Percentiles rank a stretch among this genome's conserved stretches.
These are phyloP conservation scores for Leucoagaricus sp. DNA, from an alignment of 1,284 basidiomycete species.

Conservation along the genomic window DNA sequence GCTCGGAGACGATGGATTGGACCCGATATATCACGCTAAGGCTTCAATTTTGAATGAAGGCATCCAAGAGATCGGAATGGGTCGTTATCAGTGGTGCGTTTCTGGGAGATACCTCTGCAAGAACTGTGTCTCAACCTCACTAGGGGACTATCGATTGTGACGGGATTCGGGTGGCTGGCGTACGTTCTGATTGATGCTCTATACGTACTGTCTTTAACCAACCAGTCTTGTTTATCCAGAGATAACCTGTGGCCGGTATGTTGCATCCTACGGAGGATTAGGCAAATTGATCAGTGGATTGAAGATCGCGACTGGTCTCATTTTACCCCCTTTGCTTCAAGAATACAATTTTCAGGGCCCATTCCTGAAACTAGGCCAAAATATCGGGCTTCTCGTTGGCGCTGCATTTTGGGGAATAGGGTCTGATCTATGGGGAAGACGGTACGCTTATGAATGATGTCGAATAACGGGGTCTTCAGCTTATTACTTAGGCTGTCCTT, in stretches of 20 bases:
- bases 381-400: slow-evolving; percentile 65
- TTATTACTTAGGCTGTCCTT: slow-evolving; percentile 56
- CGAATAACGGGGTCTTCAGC: neutral
- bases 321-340: slow-evolving; percentile 54
- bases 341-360: slow-evolving; percentile 60
- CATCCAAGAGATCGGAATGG: slow-evolving; percentile 73
- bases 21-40: slow-evolving; percentile 66
- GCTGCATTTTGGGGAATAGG: slow-evolving; percentile 64
- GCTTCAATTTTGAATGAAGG: slow-evolving; percentile 65
- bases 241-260: slow-evolving; percentile 40
- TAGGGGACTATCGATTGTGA: slow-evolving; percentile 49
- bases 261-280: slow-evolving; percentile 3
- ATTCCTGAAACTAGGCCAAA: slow-evolving; percentile 57
- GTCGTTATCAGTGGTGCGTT: slow-evolving; percentile 58
- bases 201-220: slow-evolving; percentile 12
- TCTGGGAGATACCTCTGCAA: slow-evolving; percentile 17
- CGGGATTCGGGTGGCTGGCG: slow-evolving; percentile 73
- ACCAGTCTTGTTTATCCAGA: slow-evolving; percentile 22
- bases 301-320: slow-evolving; percentile 38
- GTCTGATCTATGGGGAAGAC: slow-evolving; percentile 62
- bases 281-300: neutral
- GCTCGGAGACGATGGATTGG: slow-evolving; percentile 44
- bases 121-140: neutral
- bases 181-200: slow-evolving; percentile 32
- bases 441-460: slow-evolving; percentile 30